Evolutionary conservation across 176 grass and related monocot genomes (phyloP).

Genomic region (Metroxylon sagu): DNA sequence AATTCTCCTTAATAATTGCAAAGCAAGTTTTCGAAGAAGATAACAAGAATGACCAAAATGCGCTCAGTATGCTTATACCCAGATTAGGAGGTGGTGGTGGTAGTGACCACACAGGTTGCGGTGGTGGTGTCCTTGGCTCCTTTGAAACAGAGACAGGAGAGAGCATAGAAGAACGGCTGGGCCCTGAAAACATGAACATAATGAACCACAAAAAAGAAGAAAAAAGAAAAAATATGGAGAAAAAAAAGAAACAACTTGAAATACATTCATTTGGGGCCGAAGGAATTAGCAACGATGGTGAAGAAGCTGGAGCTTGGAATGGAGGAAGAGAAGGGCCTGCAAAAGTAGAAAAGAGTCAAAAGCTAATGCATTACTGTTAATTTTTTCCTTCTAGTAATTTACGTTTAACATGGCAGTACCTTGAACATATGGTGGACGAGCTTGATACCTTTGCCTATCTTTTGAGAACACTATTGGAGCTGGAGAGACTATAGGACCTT

Average conservation of each 20-base stretch:
- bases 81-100: slow-evolving; percentile 94
- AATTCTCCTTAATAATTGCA: too few relatives aligned
- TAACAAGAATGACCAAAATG: not conserved
- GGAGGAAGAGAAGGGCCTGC: slow-evolving; percentile 36
- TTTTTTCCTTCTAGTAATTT: not conserved
- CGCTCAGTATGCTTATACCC: slow-evolving; percentile 21
- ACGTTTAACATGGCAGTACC: slow-evolving; percentile 29
- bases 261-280: slow-evolving; percentile 39
- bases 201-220: slow-evolving; percentile 3
- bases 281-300: slow-evolving; percentile 21
- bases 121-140: slow-evolving; percentile 38
- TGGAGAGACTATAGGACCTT: slow-evolving; percentile 11
- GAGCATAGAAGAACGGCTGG: slow-evolving; percentile 42
- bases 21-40: too few relatives aligned
- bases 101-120: slow-evolving; percentile 61
- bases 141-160: slow-evolving; percentile 38
- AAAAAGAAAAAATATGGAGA: not conserved
- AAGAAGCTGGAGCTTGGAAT: slow-evolving; percentile 41
- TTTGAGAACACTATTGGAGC: slow-evolving; percentile 28
- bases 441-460: slow-evolving; percentile 38
- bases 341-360: slow-evolving; percentile 14
- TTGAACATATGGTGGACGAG: slow-evolving; percentile 28
- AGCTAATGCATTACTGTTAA: slow-evolving; percentile 2
- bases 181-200: slow-evolving; percentile 27
- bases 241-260: slow-evolving; percentile 18